Evolutionary conservation across 2,329 filamentous ascomycete species (phyloP).

Genomic region (Chaetoscypha palmicola): DNA sequence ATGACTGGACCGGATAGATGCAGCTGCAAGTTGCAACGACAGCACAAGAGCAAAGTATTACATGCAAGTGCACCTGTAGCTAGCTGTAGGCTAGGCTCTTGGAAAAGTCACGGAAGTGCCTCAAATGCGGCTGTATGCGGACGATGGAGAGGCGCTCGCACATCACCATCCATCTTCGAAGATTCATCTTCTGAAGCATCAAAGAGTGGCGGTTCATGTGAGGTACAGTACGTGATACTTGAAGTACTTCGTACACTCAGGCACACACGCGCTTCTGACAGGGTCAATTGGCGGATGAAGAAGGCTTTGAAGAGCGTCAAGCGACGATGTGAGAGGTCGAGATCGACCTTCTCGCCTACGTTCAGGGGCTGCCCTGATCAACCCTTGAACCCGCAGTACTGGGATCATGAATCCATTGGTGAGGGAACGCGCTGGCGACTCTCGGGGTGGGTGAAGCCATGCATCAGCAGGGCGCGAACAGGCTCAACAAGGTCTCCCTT

Average conservation of each 20-base stretch:
- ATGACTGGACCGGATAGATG: slow-evolving; percentile 12
- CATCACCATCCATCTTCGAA: too few relatives aligned
- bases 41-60: slow-evolving; percentile 6
- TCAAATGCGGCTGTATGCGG: neutral
- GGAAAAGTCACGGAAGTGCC: neutral
- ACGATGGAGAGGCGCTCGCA: too few relatives aligned
- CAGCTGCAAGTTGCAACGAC: slow-evolving; percentile 7
- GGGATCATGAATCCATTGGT: slow-evolving; percentile 14
- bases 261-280: neutral
- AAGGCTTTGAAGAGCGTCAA: too few relatives aligned
- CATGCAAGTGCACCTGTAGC: slow-evolving; percentile 9
- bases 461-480: neutral
- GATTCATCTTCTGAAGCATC: too few relatives aligned
- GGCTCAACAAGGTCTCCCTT: neutral
- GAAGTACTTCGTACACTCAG: neutral
- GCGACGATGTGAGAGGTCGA: neutral
- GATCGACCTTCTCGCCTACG: slow-evolving; percentile 4
- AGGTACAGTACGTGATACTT: too few relatives aligned
- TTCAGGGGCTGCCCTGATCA: slow-evolving; percentile 13
- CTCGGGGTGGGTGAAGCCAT: neutral
- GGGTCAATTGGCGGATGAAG: neutral
- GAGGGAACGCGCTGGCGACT: neutral
- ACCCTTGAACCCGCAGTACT: slow-evolving; percentile 3
- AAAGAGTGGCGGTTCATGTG: too few relatives aligned
- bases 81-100: slow-evolving; percentile 5